phyloP scores from a whole-genome alignment of 2,329 filamentous ascomycete species.

The Fusarium coicis region DNA sequence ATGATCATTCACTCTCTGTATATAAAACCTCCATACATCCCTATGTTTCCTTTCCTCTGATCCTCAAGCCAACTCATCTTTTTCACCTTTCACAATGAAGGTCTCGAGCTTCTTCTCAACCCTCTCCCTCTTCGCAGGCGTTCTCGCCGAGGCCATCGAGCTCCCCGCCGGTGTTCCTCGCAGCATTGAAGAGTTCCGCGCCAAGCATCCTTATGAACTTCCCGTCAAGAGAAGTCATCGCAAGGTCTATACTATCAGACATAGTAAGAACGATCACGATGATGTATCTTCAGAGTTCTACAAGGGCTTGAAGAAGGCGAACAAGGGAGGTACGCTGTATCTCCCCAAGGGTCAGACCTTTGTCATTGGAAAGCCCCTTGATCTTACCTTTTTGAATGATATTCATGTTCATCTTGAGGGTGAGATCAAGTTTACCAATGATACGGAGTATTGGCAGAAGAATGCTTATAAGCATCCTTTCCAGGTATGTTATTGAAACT shows the following conservation, averaged over 20 bases:
- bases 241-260: constrained; percentile 33
- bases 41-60: neutral
- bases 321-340: constrained; percentile 39
- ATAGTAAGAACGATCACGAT: constrained; percentile 34
- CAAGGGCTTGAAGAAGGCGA: constrained; percentile 38
- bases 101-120: constrained; percentile 31
- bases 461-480: constrained; percentile 40
- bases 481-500: constrained; percentile 22
- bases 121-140: constrained; percentile 32
- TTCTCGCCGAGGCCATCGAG: constrained; percentile 33
- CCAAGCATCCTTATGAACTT: constrained; percentile 33
- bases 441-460: constrained; percentile 38
- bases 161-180: constrained; percentile 41
- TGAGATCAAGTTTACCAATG: constrained; percentile 43
- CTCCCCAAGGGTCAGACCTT: constrained; percentile 37
- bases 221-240: constrained; percentile 21
- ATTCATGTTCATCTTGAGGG: constrained; percentile 42
- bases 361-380: constrained; percentile 40
- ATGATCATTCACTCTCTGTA: neutral
- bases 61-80: neutral
- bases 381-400: constrained; percentile 38
- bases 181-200: constrained; percentile 40
- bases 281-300: constrained; percentile 38
- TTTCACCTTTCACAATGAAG: constrained; percentile 32
- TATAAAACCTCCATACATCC: constrained; percentile 15